phyloP scores from a whole-genome alignment of 129 eudicot genomes.

The Centrapalus pauciflorus region DNA sequence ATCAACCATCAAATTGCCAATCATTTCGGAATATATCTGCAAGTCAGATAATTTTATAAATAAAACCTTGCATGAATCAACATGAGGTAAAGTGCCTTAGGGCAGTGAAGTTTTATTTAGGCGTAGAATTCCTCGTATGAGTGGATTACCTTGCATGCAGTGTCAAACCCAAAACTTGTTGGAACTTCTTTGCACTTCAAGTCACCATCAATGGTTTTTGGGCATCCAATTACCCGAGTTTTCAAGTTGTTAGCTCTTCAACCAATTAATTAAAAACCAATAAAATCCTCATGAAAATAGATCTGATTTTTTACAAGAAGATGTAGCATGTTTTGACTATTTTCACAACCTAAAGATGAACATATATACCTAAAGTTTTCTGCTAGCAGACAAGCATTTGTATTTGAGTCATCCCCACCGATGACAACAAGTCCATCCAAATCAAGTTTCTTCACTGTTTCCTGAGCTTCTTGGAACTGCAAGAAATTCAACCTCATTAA shows the following conservation, averaged over 20 bases:
- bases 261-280: not conserved
- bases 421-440: slow-evolving; percentile 88
- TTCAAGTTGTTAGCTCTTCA: slow-evolving; percentile 64
- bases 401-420: slow-evolving; percentile 96
- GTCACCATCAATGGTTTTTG: slow-evolving; percentile 98
- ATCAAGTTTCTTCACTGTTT: slow-evolving; percentile 69
- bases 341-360: slow-evolving; percentile 7
- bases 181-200: slow-evolving; percentile 95
- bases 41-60: not conserved
- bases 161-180: slow-evolving; percentile 93
- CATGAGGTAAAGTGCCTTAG: not conserved
- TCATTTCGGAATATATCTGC: slow-evolving; percentile 94
- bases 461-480: slow-evolving; percentile 79
- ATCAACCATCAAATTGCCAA: slow-evolving; percentile 93
- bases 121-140: not conserved
- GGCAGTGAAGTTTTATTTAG: not conserved
- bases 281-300: not conserved
- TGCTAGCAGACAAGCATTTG: slow-evolving; percentile 95
- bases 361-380: slow-evolving; percentile 66
- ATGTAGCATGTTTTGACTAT: not conserved
- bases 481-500: slow-evolving; percentile 16
- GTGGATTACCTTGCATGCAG: slow-evolving; percentile 88
- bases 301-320: not conserved
- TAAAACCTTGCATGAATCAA: not conserved
- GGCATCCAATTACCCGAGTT: slow-evolving; percentile 95